phyloP scores from a whole-genome alignment of 805 yeast genomes.

The Candida suzukii region DNA sequence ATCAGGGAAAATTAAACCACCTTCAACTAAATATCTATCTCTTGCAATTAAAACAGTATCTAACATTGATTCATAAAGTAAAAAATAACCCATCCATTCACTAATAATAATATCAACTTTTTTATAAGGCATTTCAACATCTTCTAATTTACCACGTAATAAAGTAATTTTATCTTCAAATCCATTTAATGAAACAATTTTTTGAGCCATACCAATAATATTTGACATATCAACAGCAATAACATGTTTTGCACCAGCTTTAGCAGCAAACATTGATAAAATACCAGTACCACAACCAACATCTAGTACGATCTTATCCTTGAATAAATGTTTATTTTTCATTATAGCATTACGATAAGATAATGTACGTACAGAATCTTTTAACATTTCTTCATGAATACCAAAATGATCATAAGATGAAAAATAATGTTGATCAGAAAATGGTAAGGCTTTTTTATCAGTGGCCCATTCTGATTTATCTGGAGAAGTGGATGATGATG shows the following conservation, averaged over 20 bases:
- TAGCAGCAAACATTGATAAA: slow-evolving; percentile 94
- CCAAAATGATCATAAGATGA: slow-evolving; percentile 94
- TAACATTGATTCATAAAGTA: slow-evolving; percentile 94
- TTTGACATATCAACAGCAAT: slow-evolving; percentile 96
- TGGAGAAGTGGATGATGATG: not conserved
- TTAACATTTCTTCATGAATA: slow-evolving; percentile 98
- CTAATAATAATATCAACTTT: slow-evolving; percentile 91
- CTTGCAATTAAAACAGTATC: slow-evolving; percentile 94
- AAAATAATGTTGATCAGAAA: slow-evolving; percentile 88
- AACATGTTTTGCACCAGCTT: slow-evolving; percentile 98
- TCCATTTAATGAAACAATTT: slow-evolving; percentile 80
- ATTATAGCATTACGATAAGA: slow-evolving; percentile 88
- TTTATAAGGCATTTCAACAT: slow-evolving; percentile 75
- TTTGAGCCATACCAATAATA: slow-evolving; percentile 92
- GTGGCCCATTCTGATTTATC: slow-evolving; percentile 63
- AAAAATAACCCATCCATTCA: slow-evolving; percentile 99
- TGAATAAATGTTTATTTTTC: slow-evolving; percentile 82
- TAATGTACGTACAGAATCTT: slow-evolving; percentile 87
- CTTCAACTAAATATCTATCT: slow-evolving; percentile 74
- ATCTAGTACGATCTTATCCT: slow-evolving; percentile 89
- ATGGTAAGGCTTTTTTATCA: slow-evolving; percentile 54
- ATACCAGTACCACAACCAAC: slow-evolving; percentile 99
- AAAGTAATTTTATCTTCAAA: slow-evolving; percentile 80
- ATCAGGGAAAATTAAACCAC: slow-evolving; percentile 93
- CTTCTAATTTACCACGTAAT: slow-evolving; percentile 90